A percentile compares a stretch with the other conserved stretches of the same genome.
Evolutionary conservation across 176 grass and related monocot genomes (phyloP).

Genomic region (Ensete glaucum): DNA sequence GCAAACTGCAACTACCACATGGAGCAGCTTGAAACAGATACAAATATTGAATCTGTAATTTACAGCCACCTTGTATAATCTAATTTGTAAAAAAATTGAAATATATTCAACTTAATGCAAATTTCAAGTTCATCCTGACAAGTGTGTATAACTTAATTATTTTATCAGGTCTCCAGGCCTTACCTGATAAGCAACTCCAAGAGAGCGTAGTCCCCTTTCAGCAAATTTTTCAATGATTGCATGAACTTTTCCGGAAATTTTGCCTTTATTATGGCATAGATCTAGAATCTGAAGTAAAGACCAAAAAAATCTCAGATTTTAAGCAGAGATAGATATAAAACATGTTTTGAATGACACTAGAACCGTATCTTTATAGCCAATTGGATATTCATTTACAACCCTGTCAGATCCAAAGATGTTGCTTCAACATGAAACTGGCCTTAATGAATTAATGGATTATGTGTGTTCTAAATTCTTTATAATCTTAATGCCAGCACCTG

Average conservation of each 20-base stretch:
- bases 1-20: not conserved
- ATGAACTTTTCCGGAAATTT: conserved; percentile 39
- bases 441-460: not conserved
- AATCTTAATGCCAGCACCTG: conserved; percentile 36
- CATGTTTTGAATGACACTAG: not conserved
- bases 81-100: not conserved
- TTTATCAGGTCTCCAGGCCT: not conserved
- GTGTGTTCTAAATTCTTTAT: not conserved
- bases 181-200: conserved; percentile 85
- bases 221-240: conserved; percentile 51
- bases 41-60: conserved; percentile 9
- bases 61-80: not conserved
- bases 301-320: not conserved
- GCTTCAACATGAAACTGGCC: not conserved
- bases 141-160: not conserved
- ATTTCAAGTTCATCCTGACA: not conserved
- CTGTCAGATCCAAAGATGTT: not conserved
- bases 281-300: conserved; percentile 52
- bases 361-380: not conserved
- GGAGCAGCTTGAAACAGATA: not conserved
- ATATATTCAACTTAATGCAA: conserved; percentile 1
- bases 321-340: not conserved
- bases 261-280: conserved; percentile 48
- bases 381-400: not conserved
- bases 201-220: conserved; percentile 62